Conservation (phyloP, 306 rosid genomes). For the Citrullus mucosospermus region DNA sequence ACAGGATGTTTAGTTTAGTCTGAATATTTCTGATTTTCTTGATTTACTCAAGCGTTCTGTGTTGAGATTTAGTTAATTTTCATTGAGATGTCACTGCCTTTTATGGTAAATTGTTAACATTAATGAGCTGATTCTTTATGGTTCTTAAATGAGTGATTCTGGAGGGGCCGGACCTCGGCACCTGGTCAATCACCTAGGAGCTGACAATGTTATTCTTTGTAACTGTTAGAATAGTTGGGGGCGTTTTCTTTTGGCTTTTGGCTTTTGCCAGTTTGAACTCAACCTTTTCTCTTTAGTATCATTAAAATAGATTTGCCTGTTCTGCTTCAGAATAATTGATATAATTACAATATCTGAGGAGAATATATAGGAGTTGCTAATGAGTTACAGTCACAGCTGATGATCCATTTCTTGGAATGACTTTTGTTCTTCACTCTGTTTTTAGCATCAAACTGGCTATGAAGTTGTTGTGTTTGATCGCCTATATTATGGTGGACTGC, state of each 20-base stretch:
- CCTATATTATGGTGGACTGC: neutral
- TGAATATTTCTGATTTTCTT: neutral
- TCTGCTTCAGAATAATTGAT: neutral
- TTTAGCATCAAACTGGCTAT: neutral
- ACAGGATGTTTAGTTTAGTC: neutral
- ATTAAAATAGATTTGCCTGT: conserved; percentile 3
- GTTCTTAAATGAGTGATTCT: neutral
- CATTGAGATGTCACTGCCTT: neutral
- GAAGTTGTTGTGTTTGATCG: neutral
- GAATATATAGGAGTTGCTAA: neutral
- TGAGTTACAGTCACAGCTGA: neutral
- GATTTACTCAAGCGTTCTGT: neutral
- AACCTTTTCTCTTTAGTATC: neutral
- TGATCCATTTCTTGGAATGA: neutral
- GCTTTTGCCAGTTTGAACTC: conserved; percentile 3
- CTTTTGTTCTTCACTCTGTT: neutral
- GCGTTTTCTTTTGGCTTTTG: neutral
- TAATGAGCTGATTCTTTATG: neutral
- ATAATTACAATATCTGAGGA: neutral
- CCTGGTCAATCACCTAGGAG: neutral
- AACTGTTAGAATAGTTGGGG: neutral
- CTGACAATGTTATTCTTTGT: conserved; percentile 3
- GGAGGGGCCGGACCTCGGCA: neutral
- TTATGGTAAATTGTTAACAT: neutral
- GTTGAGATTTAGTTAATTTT: neutral